Evolutionary conservation across 106 monocot genomes (phyloP), one percentile per base, ranked within the genome.

Genomic region (Dendrobium officinale): DNA sequence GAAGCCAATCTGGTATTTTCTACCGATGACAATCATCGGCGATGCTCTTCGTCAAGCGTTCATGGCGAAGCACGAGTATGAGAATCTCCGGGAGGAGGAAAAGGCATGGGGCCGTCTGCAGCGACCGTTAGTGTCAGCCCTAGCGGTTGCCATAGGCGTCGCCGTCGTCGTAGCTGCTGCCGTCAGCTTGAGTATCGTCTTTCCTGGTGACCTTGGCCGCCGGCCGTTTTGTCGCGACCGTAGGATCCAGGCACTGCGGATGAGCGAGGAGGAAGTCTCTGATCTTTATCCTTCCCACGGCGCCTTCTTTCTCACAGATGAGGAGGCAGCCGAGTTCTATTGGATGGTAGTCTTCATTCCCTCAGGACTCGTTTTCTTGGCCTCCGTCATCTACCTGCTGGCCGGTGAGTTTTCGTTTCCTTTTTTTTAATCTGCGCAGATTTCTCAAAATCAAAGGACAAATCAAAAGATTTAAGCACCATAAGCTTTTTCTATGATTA

Each of bases 271-370:
- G 49, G 49, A 66, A 67, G 91, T 86, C 73, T 77, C 85, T 18
- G 88, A 87, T 24, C 54, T 77, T 47, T 89, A 87, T 73, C 67
- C 85, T 82, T 91, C 82, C 37, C 87, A 80, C 31, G 96, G 94
- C 15, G 90, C 92, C 41, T 90, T 95, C 68, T 95, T 88, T 79
- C 66, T 95, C 80, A 95, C 98, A 0, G 92, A 95, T 27, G 86
- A 89, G 79, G 98, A 99, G 66, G 92, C 84, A 1, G 92, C 89
- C 19, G 91, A 92, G 72, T 99, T 90, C 67, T 99, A 91, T 76
- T 95, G 98, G 94, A 85, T 99, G 91, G 98, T 95, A 13, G 89
- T 95, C 49, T 95, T 99, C 80, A 31, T 92, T 3, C 98, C 98
- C 0, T 93, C 95, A 2, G 86, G 77, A 1, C 70, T 99, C 75